Percentiles rank a stretch among this genome's conserved stretches.
Evolutionary conservation across 148 eudicot genomes (phyloP).

Genomic region (Salicornia ramosissima): DNA sequence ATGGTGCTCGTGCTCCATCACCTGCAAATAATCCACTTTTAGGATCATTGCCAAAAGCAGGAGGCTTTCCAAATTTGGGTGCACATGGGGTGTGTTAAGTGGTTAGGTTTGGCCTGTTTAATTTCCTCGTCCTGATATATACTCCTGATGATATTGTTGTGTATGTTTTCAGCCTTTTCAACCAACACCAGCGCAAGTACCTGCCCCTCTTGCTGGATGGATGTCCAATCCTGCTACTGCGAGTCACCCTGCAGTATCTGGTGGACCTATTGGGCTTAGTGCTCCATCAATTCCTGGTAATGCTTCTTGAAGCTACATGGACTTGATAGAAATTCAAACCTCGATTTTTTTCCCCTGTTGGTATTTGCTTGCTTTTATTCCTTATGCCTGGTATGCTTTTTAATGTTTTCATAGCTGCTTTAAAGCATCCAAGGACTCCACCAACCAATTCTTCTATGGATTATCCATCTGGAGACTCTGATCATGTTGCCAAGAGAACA

Average conservation of each 20-base stretch:
- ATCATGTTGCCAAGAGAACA: conserved; percentile 71
- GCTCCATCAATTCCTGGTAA: conserved; percentile 73
- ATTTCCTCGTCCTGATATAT: conserved; percentile 12
- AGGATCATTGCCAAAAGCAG: conserved; percentile 68
- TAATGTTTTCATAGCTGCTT: conserved; percentile 45
- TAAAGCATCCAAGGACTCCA: conserved; percentile 89
- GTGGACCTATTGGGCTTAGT: conserved; percentile 76
- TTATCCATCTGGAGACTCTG: conserved; percentile 74
- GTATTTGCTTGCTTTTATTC: background rate
- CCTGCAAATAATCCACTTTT: conserved; percentile 53
- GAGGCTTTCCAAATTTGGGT: conserved; percentile 85
- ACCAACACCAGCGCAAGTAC: conserved; percentile 56
- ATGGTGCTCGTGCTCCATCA: conserved; percentile 63
- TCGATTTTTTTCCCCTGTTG: background rate
- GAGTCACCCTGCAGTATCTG: conserved; percentile 69
- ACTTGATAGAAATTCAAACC: background rate
- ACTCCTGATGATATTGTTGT: conserved; percentile 4
- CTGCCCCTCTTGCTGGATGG: conserved; percentile 90
- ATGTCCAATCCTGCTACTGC: conserved; percentile 77
- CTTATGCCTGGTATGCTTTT: background rate
- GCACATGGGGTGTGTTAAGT: conserved; percentile 67
- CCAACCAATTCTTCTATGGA: conserved; percentile 71
- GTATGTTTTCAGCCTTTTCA: conserved; percentile 64
- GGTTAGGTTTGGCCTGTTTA: conserved; percentile 10
- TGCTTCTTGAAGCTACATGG: conserved; percentile 2